phyloP scores from a whole-genome alignment of 148 eudicot species.

The Rhododendron williamsianum region DNA sequence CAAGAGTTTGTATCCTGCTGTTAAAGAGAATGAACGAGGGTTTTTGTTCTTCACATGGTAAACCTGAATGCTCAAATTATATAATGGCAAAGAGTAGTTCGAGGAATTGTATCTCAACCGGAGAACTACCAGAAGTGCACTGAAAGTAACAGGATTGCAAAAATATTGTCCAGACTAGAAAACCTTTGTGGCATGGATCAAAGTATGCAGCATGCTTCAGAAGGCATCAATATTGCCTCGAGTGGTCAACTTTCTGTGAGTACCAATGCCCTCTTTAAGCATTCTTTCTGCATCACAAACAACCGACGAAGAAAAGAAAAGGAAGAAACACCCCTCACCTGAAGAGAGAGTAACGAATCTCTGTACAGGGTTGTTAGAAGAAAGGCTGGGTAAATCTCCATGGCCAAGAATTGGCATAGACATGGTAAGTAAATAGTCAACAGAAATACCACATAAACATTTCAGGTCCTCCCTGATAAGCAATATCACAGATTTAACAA shows the following conservation, averaged over 20 bases:
- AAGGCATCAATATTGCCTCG: background rate
- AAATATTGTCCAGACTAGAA: background rate
- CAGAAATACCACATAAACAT: background rate
- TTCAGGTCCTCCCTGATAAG: background rate
- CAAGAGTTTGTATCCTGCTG: background rate
- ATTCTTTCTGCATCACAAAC: background rate
- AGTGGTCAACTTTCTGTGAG: background rate
- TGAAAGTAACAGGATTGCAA: background rate
- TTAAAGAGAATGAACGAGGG: too few relatives aligned
- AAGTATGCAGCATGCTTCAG: background rate
- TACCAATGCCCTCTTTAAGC: background rate
- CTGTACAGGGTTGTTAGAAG: background rate
- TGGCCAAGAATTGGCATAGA: background rate
- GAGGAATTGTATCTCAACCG: background rate
- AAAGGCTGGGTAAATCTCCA: background rate
- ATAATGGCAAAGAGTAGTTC: background rate
- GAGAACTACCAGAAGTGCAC: background rate
- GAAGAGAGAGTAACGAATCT: too few relatives aligned
- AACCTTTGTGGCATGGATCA: background rate
- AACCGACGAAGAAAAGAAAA: background rate
- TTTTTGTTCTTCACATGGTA: too few relatives aligned
- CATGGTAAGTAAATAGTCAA: background rate
- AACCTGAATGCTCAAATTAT: background rate
- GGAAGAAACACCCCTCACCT: background rate
- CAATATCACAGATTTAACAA: background rate